phyloP scores from a whole-genome alignment of 208 protist species.

The Balamuthia mandrillaris region DNA sequence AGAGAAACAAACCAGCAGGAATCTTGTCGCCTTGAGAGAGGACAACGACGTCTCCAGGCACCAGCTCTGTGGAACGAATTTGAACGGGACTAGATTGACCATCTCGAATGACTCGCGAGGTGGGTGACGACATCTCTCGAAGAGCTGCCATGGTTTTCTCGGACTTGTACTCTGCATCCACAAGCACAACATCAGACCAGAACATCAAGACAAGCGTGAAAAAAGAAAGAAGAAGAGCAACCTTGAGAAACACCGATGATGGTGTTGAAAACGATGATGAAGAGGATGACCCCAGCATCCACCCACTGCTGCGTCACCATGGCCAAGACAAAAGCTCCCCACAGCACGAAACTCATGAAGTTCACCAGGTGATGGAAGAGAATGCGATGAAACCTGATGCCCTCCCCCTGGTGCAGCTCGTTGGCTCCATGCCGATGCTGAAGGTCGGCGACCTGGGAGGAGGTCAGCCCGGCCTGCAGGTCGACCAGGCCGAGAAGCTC shows the following conservation, averaged over 20 bases:
- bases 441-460: too few species aligned
- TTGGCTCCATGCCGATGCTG: slow-evolving; percentile 23
- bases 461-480: too few species aligned
- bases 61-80: slow-evolving; percentile 65
- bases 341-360: slow-evolving; percentile 32
- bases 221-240: background rate
- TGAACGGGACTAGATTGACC: background rate
- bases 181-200: background rate
- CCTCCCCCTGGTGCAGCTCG: background rate
- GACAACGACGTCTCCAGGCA: slow-evolving; percentile 90
- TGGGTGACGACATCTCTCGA: slow-evolving; percentile 56
- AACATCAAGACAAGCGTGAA: background rate
- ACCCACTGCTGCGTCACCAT: background rate
- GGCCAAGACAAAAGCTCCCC: slow-evolving; percentile 2
- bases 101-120: slow-evolving; percentile 50
- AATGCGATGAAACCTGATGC: background rate
- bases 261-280: slow-evolving; percentile 24
- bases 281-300: background rate
- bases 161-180: slow-evolving; percentile 50
- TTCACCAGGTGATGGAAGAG: background rate
- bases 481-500: too few species aligned
- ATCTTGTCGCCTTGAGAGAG: slow-evolving; percentile 87
- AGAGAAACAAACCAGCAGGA: too few species aligned
- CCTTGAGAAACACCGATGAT: slow-evolving; percentile 32
- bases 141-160: slow-evolving; percentile 63